Evolutionary conservation across 2,329 filamentous ascomycete species (phyloP), one percentile per base, ranked within the genome.

Genomic region (Bipolaris victoriae): DNA sequence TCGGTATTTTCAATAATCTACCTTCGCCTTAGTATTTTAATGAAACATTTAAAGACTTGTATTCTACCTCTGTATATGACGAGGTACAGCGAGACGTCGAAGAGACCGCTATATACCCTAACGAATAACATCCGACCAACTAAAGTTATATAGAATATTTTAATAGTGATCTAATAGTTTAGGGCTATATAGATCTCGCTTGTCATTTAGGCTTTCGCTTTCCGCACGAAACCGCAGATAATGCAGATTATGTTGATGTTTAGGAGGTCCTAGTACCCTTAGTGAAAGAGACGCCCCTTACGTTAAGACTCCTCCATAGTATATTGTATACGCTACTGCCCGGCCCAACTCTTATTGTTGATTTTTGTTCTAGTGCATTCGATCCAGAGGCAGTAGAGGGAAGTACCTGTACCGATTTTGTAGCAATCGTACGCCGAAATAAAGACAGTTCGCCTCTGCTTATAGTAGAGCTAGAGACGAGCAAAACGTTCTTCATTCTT

Each of bases 171-270:
- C 26, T 3, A 3, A 54, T 49, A 43, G 1, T 54, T 18, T 6
- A 49, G 37, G 7, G 37, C 44, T 54, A 54, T 43, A 5, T 49
- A 2, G 45, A 54, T 49, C n/a, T 54, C 43, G 29, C 52, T 36
- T 54, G 37, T 43, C 10, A 15, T 26, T 37, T 6, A 4, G 20
- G 20, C 44, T 54, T 54, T 43, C 7, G n/a, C 6, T 45, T 54
- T 54, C 52, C 37, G 22, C 37, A 54, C 7, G n/a, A 54, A 44
- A 4, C 37, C 36, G 15, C 26, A 37, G 52, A 54, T 10, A 29
- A 22, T 31, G 3, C 37, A 54, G 52, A 54, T 22, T 5, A 5
- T 1, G 3, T 43, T n/a, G 10, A 49, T 1, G 20, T 7, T 43
- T 11, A 4, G 11, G 45, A 49, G 20, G 18, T 54, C 29, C 52